phyloP scores from a whole-genome alignment of 1,139 yeast genomes.

The Schizosaccharomyces versatilis region DNA sequence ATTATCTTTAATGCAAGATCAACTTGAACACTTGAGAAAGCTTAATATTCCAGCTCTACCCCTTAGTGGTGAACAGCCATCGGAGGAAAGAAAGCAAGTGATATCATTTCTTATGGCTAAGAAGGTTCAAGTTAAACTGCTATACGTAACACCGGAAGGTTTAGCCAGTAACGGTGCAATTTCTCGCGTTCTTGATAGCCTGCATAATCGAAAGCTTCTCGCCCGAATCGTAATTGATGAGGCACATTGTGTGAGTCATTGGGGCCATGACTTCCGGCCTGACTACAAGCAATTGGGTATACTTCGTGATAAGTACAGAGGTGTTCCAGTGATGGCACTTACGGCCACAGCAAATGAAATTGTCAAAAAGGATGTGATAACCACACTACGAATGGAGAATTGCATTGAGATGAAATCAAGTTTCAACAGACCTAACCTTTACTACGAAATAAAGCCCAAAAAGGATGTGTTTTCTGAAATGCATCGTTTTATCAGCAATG shows the following conservation, averaged over 20 bases:
- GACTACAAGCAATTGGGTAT: constrained; percentile 67
- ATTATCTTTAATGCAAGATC: constrained; percentile 93
- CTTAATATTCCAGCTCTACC: constrained; percentile 62
- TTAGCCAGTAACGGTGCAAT: constrained; percentile 55
- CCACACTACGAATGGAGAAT: constrained; percentile 36
- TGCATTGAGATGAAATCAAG: constrained; percentile 42
- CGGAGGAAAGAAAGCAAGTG: constrained; percentile 42
- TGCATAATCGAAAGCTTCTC: constrained; percentile 34
- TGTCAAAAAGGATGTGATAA: constrained; percentile 68
- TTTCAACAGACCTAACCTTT: constrained; percentile 72
- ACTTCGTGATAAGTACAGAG: constrained; percentile 53
- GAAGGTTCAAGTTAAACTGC: constrained; percentile 32
- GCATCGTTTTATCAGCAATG: constrained; percentile 29
- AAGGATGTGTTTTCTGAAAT: constrained; percentile 33
- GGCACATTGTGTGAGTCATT: constrained; percentile 93
- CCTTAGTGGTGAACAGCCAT: constrained; percentile 55
- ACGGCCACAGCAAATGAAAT: constrained; percentile 95
- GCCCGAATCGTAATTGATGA: constrained; percentile 91
- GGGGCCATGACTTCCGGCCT: constrained; percentile 98
- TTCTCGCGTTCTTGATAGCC: constrained; percentile 35
- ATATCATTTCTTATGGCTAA: constrained; percentile 45
- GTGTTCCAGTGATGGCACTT: constrained; percentile 78
- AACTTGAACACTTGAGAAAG: constrained; percentile 54
- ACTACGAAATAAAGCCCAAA: constrained; percentile 54
- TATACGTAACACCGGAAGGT: constrained; percentile 92